A percentile compares a stretch with the other conserved stretches of the same genome.
phyloP scores from a whole-genome alignment of 2,329 filamentous ascomycete species.

The Geosmithia putterillii region DNA sequence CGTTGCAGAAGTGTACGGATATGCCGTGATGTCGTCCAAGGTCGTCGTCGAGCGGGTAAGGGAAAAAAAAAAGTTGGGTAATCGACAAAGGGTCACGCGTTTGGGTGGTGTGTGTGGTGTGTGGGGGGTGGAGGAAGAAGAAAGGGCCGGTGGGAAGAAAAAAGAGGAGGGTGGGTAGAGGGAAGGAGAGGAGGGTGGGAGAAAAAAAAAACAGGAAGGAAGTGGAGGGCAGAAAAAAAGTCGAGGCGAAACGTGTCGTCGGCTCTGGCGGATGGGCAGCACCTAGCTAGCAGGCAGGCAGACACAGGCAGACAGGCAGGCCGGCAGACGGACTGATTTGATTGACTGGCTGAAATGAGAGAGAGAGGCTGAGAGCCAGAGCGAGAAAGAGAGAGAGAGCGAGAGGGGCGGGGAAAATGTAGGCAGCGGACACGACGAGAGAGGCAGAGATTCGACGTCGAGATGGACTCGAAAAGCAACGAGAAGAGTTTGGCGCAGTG shows the following conservation, averaged over 20 bases:
- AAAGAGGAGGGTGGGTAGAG: background rate
- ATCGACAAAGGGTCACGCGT: background rate
- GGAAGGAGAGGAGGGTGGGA: background rate
- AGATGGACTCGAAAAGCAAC: background rate
- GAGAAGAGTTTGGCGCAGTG: background rate
- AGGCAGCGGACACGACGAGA: background rate
- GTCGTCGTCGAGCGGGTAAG: background rate
- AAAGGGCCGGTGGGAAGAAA: background rate
- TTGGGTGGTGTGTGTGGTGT: background rate
- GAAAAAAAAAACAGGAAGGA: background rate
- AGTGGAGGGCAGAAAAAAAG: background rate
- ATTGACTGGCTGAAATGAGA: no score
- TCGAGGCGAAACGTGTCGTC: background rate
- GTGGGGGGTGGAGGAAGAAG: slow-evolving; percentile 3
- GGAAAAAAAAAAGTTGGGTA: background rate
- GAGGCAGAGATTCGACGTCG: background rate
- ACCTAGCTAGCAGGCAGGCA: no score
- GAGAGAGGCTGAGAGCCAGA: no score
- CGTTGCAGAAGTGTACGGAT: background rate
- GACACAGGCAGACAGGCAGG: no score
- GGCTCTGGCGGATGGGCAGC: background rate
- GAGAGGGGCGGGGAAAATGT: no score
- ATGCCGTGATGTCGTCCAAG: no score
- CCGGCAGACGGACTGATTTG: no score
- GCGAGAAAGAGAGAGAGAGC: no score